Conservation (phyloP, 805 yeast genomes). For the Kluyveromyces aestuarii region DNA sequence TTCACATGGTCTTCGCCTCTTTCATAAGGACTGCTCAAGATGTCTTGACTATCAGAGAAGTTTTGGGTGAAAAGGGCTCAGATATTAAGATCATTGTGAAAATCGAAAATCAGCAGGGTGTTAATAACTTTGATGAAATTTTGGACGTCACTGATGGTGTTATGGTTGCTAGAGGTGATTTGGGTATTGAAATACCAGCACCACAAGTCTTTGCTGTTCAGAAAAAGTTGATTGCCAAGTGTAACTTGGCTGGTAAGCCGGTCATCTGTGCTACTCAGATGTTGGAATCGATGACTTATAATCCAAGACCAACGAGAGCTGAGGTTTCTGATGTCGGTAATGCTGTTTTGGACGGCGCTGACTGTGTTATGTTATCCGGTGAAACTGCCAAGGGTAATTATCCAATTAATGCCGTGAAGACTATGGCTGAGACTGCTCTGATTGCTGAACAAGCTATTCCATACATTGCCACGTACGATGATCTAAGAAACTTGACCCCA, state of each 20-base stretch:
- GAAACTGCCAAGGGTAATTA: slow-evolving; percentile 99
- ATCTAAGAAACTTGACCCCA: slow-evolving; percentile 73
- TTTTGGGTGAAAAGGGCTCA: slow-evolving; percentile 94
- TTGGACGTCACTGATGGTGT: slow-evolving; percentile 95
- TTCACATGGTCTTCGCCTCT: slow-evolving; percentile 97
- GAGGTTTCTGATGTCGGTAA: slow-evolving; percentile 99
- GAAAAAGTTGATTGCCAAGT: slow-evolving; percentile 97
- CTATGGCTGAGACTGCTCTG: slow-evolving; percentile 97
- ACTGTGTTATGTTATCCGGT: slow-evolving; percentile 99
- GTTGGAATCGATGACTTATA: slow-evolving; percentile 99
- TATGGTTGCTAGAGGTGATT: slow-evolving; percentile 99
- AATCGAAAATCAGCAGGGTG: slow-evolving; percentile 99
- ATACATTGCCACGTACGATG: slow-evolving; percentile 75
- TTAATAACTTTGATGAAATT: slow-evolving; percentile 97
- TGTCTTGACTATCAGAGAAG: slow-evolving; percentile 82
- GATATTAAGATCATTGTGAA: slow-evolving; percentile 93
- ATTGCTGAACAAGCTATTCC: slow-evolving; percentile 96
- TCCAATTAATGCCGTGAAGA: slow-evolving; percentile 94
- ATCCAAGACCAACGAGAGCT: slow-evolving; percentile 99
- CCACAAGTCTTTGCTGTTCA: slow-evolving; percentile 97
- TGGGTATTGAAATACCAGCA: slow-evolving; percentile 99
- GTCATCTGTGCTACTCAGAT: slow-evolving; percentile 99
- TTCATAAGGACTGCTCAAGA: slow-evolving; percentile 94
- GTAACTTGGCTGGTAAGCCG: slow-evolving; percentile 99
- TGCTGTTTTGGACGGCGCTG: slow-evolving; percentile 98